Base-by-base conservation (phyloP, 176 grass and related monocot genomes). In the Pontederia paniculata region DNA sequence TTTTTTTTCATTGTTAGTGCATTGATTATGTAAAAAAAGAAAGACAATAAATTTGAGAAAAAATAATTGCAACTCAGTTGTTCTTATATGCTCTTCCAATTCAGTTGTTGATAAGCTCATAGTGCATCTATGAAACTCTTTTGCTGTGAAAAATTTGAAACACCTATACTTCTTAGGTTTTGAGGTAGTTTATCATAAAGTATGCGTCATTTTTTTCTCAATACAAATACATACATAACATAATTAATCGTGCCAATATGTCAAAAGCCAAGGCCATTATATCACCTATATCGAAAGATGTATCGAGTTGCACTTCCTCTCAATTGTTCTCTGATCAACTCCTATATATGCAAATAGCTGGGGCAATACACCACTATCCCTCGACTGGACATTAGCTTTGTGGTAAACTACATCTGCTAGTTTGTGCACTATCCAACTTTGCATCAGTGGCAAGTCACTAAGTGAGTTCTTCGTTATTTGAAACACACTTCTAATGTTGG, bases 351-450 rank as follows among this genome's bases (percentile, higher is more conserved):
- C 55, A 42, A 19, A 2, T 67, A 0, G 42, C 56, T 0, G 72
- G 72, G 0, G 62, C 51, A 19, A 49, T 75, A 67, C 20, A 6
- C 56, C 0, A 44, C 47, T 0, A 1, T 64, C 0, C 64, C 58
- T 0, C 6, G 70, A 0, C 23, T 20, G 0, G 57, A 73, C 9
- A 37, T 73, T 0, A 8, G 43, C 0, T 73, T 50, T 53, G 20
- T 45, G 0, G 70, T 73, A 0, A 62, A 73, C 6, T 18, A 48
- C 13, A 8, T 8, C 9, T 58, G 23, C 1, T 28, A 70, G n/a
- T n/a, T n/a, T n/a, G n/a, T 73, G 70, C 70, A 73, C 19, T 1
- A n/a, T 1, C 45, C 67, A 46, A 43, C n/a, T 12, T 44, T 18
- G 0, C 1, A 12, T 22, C 70, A 73, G 21, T 62, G 55, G 55